These are phyloP conservation scores for Sporobolus alterniflorus DNA, from an alignment of 202 grass and related monocot species.

Conservation along the genomic window DNA sequence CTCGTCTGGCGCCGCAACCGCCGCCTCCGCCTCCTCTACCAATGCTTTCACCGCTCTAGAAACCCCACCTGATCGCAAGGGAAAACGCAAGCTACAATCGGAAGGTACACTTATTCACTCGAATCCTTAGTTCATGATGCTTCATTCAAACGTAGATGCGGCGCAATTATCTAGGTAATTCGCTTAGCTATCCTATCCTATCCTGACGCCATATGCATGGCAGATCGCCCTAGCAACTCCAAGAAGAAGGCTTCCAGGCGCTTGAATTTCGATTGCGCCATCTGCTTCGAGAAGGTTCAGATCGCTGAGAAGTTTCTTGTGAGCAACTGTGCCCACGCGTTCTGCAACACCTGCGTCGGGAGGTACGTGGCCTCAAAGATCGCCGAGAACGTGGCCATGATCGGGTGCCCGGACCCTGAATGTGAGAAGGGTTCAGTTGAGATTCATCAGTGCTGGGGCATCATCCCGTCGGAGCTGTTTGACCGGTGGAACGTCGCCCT, in stretches of 20 bases:
- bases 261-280: constrained; percentile 46
- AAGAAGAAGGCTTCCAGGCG: constrained; percentile 28
- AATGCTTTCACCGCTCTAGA: background rate
- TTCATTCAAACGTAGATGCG: background rate
- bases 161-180: background rate
- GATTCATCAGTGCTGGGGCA: constrained; percentile 30
- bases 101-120: constrained; percentile 31
- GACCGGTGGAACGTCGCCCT: constrained; percentile 49
- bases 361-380: constrained; percentile 54
- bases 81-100: constrained; percentile 37
- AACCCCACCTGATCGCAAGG: constrained; percentile 21
- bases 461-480: constrained; percentile 50
- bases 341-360: constrained; percentile 54
- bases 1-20: constrained; percentile 3
- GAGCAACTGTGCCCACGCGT: constrained; percentile 44
- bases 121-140: background rate
- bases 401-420: constrained; percentile 59
- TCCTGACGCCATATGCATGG: background rate
- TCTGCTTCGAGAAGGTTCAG: constrained; percentile 55
- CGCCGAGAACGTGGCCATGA: constrained; percentile 36
- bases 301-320: constrained; percentile 34
- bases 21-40: background rate
- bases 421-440: constrained; percentile 44
- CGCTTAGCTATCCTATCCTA: background rate
- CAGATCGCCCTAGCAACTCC: background rate